phyloP scores from a whole-genome alignment of 179 eudicot genomes.

The Camellia oleifera region DNA sequence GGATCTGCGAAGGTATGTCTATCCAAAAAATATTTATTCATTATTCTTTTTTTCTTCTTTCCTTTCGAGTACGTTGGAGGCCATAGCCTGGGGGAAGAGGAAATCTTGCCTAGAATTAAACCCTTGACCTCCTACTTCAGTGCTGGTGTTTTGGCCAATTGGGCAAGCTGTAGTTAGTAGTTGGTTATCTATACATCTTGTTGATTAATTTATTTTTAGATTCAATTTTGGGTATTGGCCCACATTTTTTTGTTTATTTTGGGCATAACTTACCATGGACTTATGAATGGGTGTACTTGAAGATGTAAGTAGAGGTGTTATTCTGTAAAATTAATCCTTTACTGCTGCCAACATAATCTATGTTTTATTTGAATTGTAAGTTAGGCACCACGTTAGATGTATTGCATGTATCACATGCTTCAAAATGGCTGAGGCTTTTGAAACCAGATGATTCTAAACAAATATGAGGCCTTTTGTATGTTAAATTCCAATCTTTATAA shows the following conservation, averaged over 20 bases:
- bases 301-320: not conserved
- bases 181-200: not conserved
- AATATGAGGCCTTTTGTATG: not conserved
- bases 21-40: conserved; percentile 1
- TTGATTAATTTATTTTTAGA: not conserved
- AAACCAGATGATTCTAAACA: not conserved
- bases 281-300: not conserved
- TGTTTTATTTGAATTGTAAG: not conserved
- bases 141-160: not conserved
- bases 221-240: not conserved
- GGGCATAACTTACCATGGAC: not conserved
- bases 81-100: too few relatives aligned
- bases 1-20: conserved; percentile 60
- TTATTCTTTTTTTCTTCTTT: not conserved
- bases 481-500: not conserved
- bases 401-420: not conserved
- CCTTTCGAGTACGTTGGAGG: too few relatives aligned
- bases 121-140: too few relatives aligned
- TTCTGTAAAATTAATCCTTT: not conserved
- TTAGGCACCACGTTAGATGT: not conserved
- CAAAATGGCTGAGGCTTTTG: not conserved
- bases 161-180: too few relatives aligned
- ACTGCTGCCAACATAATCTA: not conserved
- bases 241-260: not conserved
- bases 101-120: too few relatives aligned